A percentile compares a stretch with the other conserved stretches of the same genome.
Conservation (phyloP, 1,284 basidiomycete genomes). For the Heterobasidion irregulare region DNA sequence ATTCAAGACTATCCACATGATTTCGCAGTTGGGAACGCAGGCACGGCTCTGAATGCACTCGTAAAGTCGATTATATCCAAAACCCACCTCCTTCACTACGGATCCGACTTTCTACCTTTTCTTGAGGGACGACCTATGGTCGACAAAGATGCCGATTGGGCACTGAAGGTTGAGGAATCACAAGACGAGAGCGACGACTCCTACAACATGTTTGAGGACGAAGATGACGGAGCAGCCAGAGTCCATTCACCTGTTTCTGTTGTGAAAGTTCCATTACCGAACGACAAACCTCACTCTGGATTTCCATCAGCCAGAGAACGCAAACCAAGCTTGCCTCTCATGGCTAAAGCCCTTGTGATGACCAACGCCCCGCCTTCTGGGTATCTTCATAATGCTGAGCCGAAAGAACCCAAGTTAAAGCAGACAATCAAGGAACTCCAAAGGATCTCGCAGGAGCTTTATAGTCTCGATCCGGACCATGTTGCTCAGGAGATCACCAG, state of each 20-base stretch:
- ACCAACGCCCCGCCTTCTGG: conserved; percentile 8
- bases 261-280: not conserved
- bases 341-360: conserved; percentile 28
- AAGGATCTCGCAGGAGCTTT: conserved; percentile 45
- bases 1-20: conserved; percentile 64
- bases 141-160: conserved; percentile 66
- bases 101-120: conserved; percentile 71
- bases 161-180: conserved; percentile 50
- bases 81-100: conserved; percentile 74
- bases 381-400: not conserved
- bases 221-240: conserved; percentile 21
- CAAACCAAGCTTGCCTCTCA: conserved; percentile 53
- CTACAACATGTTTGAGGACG: conserved; percentile 42
- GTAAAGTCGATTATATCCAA: conserved; percentile 71
- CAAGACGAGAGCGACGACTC: conserved; percentile 55
- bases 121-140: conserved; percentile 54
- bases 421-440: conserved; percentile 56
- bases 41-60: conserved; percentile 62
- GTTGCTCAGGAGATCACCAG: conserved; percentile 77
- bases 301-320: conserved; percentile 35
- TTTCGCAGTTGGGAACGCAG: conserved; percentile 66
- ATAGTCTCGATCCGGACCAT: conserved; percentile 44
- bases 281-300: too few species aligned
- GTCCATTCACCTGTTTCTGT: not conserved
- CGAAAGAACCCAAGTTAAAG: conserved; percentile 24